Percentiles rank a stretch among this genome's conserved stretches.
These are phyloP conservation scores for Clavispora carvajalis DNA, from an alignment of 805 yeast genomes.

Conservation along the genomic window DNA sequence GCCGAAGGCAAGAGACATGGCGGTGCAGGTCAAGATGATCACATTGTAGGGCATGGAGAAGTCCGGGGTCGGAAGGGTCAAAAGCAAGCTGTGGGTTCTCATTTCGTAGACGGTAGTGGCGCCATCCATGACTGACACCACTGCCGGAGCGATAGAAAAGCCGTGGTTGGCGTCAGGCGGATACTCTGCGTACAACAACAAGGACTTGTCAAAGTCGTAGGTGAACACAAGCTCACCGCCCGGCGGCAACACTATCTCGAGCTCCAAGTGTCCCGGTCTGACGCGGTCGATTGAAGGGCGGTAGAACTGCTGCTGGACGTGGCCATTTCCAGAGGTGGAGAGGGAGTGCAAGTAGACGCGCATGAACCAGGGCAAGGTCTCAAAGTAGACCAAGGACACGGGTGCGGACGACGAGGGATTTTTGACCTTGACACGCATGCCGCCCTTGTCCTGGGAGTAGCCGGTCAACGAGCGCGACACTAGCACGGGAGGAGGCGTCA, in stretches of 20 bases:
- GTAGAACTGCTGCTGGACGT: conserved; percentile 53
- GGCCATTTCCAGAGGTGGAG: conserved; percentile 19
- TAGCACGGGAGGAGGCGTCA: conserved; percentile 52
- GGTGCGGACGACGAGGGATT: conserved; percentile 51
- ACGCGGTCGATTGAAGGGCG: conserved; percentile 74
- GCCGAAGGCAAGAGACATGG: conserved; percentile 90
- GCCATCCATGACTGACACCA: conserved; percentile 49
- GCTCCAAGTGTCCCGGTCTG: conserved; percentile 80
- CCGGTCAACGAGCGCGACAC: conserved; percentile 89
- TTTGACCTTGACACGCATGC: conserved; percentile 70
- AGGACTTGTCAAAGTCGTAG: conserved; percentile 81
- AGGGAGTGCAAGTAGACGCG: conserved; percentile 74
- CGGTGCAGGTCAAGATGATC: conserved; percentile 86
- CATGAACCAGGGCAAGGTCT: conserved; percentile 91
- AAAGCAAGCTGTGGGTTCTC: conserved; percentile 81
- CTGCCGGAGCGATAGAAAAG: conserved; percentile 89
- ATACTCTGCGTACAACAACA: conserved; percentile 80
- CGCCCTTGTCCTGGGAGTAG: conserved; percentile 86
- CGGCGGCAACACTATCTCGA: conserved; percentile 61
- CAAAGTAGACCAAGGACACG: conserved; percentile 59
- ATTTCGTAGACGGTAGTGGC: conserved; percentile 38
- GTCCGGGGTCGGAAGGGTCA: conserved; percentile 93
- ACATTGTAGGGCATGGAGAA: conserved; percentile 99
- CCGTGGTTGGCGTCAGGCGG: conserved; percentile 99
- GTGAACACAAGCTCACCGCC: conserved; percentile 53